Evolutionary conservation across 345 rosid genomes (phyloP), one percentile per base, ranked within the genome.

Genomic region (Euphorbia lathyris): DNA sequence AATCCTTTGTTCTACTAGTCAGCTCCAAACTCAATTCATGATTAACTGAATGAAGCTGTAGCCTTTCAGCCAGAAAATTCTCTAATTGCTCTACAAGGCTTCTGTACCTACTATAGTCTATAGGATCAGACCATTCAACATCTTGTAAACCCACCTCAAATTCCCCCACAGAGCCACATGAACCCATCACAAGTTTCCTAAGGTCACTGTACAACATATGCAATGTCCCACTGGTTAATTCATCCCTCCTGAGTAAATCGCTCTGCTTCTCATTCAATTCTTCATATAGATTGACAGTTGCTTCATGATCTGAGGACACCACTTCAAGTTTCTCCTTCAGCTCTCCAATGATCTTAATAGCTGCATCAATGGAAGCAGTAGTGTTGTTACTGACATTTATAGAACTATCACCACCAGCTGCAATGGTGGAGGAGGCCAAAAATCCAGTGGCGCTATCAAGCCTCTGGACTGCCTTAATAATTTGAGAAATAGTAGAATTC

Each of bases 281-380:
- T 69, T 81, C 72, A 61, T 70, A 86, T 47, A 76, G 73, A 66
- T 68, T 80, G 32, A 51, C 65, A 73, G 87, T 51, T 68, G 84
- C 73, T 73, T 86, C 87, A 56, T 72, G 77, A 65, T 79, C 87
- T 9, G 68, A 74, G 58, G 29, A 42, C 72, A 80, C 84, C 77
- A 70, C 83, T 78, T 81, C 85, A 26, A 88, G 71, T 76, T 88
- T 87, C 81, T 74, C 83, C 80, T 75, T 84, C 73, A 91, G 78
- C 76, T 80, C 83, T 60, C 70, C 79, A 53, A 91, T 87, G 66
- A 82, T 68, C 64, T 83, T 74, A 59, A 87, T 74, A 66, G 87
- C 85, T 72, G 83, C 72, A 80, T 73, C 59, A 77, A 89, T 82
- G 71, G 96, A 89, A 70, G 80, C 59, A 62, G 74, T 68, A 59